phyloP scores from a whole-genome alignment of 2,329 filamentous ascomycete genomes.

The Nothophaeocryptopus gaeumannii region DNA sequence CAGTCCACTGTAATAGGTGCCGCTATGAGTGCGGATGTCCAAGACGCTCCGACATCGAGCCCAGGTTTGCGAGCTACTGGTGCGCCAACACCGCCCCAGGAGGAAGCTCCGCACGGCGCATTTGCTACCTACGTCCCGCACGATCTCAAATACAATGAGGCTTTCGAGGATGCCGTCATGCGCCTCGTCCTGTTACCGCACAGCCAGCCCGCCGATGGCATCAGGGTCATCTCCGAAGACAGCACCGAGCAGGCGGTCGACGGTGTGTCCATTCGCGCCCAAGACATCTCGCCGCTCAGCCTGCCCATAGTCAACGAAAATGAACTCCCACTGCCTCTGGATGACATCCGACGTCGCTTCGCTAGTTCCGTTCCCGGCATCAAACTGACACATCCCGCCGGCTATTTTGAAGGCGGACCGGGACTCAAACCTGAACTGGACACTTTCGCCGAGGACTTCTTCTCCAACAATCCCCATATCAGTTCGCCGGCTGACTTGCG shows the following conservation, averaged over 20 bases:
- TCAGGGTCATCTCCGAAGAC: conserved; percentile 29
- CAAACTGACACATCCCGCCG: conserved; percentile 45
- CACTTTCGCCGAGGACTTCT: conserved; percentile 42
- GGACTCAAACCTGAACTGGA: conserved; percentile 39
- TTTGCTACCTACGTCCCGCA: conserved; percentile 44
- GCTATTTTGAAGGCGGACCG: conserved; percentile 49
- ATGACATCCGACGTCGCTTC: conserved; percentile 44
- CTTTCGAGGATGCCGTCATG: conserved; percentile 47
- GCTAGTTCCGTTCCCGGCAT: conserved; percentile 44
- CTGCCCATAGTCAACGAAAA: conserved; percentile 32
- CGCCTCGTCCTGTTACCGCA: conserved; percentile 37
- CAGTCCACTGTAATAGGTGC: too few species aligned
- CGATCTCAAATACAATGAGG: conserved; percentile 43
- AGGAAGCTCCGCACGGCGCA: conserved; percentile 17
- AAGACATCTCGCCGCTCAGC: conserved; percentile 25
- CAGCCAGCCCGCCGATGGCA: conserved; percentile 22
- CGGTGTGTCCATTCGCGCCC: conserved; percentile 28
- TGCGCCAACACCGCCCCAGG: conserved; percentile 24
- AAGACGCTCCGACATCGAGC: too few species aligned
- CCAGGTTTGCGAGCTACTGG: background rate
- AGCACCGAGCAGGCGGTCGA: conserved; percentile 28
- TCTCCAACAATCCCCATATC: conserved; percentile 36
- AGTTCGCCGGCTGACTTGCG: conserved; percentile 37
- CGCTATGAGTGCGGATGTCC: too few species aligned
- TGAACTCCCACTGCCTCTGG: conserved; percentile 43